Base-by-base conservation (phyloP, 495 filamentous ascomycete genomes). In the Penicillium lagena region DNA sequence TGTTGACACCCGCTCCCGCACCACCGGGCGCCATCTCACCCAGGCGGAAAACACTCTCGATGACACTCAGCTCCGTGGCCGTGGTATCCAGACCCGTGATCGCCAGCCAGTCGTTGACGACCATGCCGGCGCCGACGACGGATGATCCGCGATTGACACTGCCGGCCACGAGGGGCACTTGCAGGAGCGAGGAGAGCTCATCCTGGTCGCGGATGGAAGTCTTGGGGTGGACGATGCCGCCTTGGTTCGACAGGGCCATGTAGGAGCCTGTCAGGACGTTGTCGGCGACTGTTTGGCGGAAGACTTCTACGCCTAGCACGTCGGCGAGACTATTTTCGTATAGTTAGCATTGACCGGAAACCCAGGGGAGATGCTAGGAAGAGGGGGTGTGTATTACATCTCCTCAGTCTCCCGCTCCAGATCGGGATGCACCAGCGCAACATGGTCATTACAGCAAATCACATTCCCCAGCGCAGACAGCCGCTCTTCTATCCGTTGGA, bases 91-190 rank as follows among this genome's bases (percentile, higher is more conserved):
- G 70, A 9, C 93, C 89, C 3, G 90, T 94, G n/a, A 98, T 87
- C 8, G 93, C 94, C 68, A 97, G 78, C 93, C 93, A 97, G 72
- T 98, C 93, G 61, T 98, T 98, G 44, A 98, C 93, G 9, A 98
- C 93, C 88, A 97, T 95, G 17, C 93, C 93, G 9, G 93, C 93
- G 17, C 93, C 93, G 29, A 98, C 89, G n/a, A 97, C 90, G 35
- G 87, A 80, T 48, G 80, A 86, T 30, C 93, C 94, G 45, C 93
- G 79, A 68, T 98, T 98, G 14, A 98, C 84, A 56, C 80, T 86
- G 29, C 93, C 93, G 0, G 93, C 93, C 2, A 98, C 93, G 2
- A 98, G 80, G 9, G 93, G 93, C 39, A 98, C 90, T 69, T 97
- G 93, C 50, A 98, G 78, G 59, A 98, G 71, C 52, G 83, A 89